Evolutionary conservation across 2,329 filamentous ascomycete species (phyloP).

Genomic region (Colletotrichum musicola): DNA sequence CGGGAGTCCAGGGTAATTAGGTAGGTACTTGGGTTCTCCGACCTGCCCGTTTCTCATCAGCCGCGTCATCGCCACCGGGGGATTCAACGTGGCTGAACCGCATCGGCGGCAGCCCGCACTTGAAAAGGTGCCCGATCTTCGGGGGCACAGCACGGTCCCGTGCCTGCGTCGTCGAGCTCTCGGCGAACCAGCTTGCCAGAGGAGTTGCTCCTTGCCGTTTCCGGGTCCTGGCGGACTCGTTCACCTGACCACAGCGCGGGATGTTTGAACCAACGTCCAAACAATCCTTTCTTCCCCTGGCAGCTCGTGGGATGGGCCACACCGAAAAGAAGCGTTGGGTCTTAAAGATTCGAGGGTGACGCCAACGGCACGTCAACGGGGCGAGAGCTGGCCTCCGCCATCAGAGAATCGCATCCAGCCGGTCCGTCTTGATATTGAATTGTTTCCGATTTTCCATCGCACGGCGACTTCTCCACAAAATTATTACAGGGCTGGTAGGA

Average conservation of each 20-base stretch:
- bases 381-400: too few relatives aligned
- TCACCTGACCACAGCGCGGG: background rate
- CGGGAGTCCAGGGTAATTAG: background rate
- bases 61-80: conserved; percentile 18
- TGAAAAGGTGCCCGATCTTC: conserved; percentile 20
- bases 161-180: background rate
- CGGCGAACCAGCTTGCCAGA: conserved; percentile 1
- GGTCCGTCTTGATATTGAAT: background rate
- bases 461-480: conserved; percentile 6
- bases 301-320: background rate
- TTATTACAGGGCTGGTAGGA: too few relatives aligned
- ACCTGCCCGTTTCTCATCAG: background rate
- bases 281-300: background rate
- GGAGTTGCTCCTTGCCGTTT: conserved; percentile 12
- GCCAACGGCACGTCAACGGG: conserved; percentile 25
- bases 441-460: background rate
- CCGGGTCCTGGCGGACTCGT: background rate
- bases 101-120: background rate
- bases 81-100: background rate
- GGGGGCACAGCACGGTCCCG: background rate
- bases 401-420: background rate
- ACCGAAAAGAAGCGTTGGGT: background rate
- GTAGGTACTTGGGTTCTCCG: background rate
- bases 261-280: background rate
- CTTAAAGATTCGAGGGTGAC: conserved; percentile 5